These are phyloP conservation scores for Aspergillus sp. DNA, from an alignment of 2,329 filamentous ascomycete genomes.

Conservation along the genomic window DNA sequence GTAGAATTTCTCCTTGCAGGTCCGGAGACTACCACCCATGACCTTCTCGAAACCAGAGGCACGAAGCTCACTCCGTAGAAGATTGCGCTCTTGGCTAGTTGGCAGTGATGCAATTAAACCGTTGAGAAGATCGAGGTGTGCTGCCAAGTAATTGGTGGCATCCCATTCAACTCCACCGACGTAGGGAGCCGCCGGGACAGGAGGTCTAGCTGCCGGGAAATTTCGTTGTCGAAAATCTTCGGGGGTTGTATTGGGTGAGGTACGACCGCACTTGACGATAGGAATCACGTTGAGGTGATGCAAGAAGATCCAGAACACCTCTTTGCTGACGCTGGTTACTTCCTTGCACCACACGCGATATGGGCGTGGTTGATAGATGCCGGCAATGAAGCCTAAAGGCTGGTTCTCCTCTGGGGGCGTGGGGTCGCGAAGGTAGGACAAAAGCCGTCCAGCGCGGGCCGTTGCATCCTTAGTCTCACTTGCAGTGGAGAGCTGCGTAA, in stretches of 20 bases:
- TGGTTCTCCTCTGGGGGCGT: slow-evolving; percentile 65
- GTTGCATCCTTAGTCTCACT: slow-evolving; percentile 53
- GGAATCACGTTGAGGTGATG: slow-evolving; percentile 86
- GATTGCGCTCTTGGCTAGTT: slow-evolving; percentile 61
- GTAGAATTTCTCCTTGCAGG: slow-evolving; percentile 98
- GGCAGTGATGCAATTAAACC: slow-evolving; percentile 77
- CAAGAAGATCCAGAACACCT: slow-evolving; percentile 98
- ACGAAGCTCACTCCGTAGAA: slow-evolving; percentile 65
- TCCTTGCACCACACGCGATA: slow-evolving; percentile 95
- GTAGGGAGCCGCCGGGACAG: slow-evolving; percentile 88
- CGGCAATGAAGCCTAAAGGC: slow-evolving; percentile 76
- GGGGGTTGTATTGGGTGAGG: slow-evolving; percentile 15
- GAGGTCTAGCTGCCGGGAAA: slow-evolving; percentile 79
- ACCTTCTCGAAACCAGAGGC: slow-evolving; percentile 86
- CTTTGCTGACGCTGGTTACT: slow-evolving; percentile 84
- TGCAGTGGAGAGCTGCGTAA: slow-evolving; percentile 73
- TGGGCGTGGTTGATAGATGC: slow-evolving; percentile 78
- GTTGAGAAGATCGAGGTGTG: slow-evolving; percentile 87
- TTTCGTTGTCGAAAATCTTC: slow-evolving; percentile 46
- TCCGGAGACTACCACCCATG: slow-evolving; percentile 73
- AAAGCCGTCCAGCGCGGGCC: slow-evolving; percentile 59
- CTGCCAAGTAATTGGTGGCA: slow-evolving; percentile 90
- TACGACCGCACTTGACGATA: slow-evolving; percentile 22
- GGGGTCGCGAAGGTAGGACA: slow-evolving; percentile 73
- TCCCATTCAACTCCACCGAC: slow-evolving; percentile 98